A percentile compares a stretch with the other conserved stretches of the same genome.
These are phyloP conservation scores for Kodamaea jinghongensis DNA, from an alignment of 805 yeast species.

Conservation along the genomic window DNA sequence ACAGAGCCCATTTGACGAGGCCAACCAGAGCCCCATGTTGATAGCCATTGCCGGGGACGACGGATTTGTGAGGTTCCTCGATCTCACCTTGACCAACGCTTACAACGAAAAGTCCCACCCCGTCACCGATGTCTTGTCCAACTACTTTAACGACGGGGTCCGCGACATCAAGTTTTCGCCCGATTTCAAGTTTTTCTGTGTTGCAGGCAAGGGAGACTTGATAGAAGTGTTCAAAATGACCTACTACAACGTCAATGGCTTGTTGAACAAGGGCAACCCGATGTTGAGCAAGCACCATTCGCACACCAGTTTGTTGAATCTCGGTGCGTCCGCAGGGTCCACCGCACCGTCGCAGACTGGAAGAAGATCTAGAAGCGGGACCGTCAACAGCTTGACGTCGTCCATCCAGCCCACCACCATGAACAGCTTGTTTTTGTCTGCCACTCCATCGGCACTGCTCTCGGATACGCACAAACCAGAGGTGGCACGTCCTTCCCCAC, in stretches of 20 bases:
- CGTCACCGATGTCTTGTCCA: conserved; percentile 52
- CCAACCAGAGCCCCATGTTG: conserved; percentile 33
- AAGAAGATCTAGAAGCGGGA: conserved; percentile 39
- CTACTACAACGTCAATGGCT: conserved; percentile 39
- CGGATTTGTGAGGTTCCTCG: conserved; percentile 60
- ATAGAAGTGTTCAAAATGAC: conserved; percentile 40
- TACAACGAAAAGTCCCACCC: conserved; percentile 10
- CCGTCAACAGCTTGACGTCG: conserved; percentile 28
- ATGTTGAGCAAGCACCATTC: conserved; percentile 9
- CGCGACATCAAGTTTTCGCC: conserved; percentile 46
- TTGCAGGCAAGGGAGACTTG: conserved; percentile 56
- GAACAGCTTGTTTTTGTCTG: conserved; percentile 5
- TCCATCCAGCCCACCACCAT: conserved; percentile 7
- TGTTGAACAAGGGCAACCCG: conserved; percentile 18
- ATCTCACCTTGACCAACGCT: conserved; percentile 37
- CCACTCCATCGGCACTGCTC: neutral
- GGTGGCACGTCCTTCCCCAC: neutral
- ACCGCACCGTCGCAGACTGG: conserved; percentile 12
- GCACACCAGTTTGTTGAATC: conserved; percentile 6
- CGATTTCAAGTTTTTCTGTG: conserved; percentile 45
- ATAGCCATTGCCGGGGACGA: conserved; percentile 60
- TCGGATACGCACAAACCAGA: neutral
- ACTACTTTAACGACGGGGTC: conserved; percentile 64
- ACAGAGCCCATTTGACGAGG: conserved; percentile 17
- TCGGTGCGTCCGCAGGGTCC: conserved; percentile 2